Evolutionary conservation across 345 rosid species (phyloP), one percentile per base, ranked within the genome.

Genomic region (Corymbia maculata): DNA sequence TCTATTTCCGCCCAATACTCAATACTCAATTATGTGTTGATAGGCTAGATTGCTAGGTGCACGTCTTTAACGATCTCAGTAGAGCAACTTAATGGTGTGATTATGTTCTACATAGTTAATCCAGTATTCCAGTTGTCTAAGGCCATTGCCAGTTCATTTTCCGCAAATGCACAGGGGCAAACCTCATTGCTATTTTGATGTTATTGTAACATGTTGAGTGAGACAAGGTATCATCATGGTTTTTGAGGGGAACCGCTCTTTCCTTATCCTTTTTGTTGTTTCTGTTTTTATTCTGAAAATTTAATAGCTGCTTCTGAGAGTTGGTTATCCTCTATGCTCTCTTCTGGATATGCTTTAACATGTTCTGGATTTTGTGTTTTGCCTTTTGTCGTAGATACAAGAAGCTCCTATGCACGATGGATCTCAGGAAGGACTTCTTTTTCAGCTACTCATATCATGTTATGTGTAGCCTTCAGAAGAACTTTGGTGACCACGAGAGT

Each of bases 391-490:
- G 82, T 94, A 97, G 99, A 95, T 98, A 97, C 97, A 98, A 96
- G 97, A 96, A 95, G 95, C 99, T 98, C 87, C 97, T 98, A 82
- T 91, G 97, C 96, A 89, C 93, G 57, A 96, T 98, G 89, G 99
- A 98, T 93, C 99, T 98, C 90, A 93, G 96, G 85, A 96, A 94
- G 96, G 99, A 98, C 95, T 98, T 96, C 97, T 96, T 94, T 94
- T 98, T 94, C 93, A 98, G 99, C 96, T 98, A 98, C 91, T 94
- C 99, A 85, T 98, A 96, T 90, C 90, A 94, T 91, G 87, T 94
- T 86, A 98, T 95, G 98, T 94, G 94, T 91, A 93, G 97, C 86
- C 98, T 98, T 86, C 99, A 98, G 92, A 96, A 91, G 90, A 98
- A 97, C 90, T 92, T 97, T 70, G 87, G 91, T 86, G 88, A 89